Percentiles rank a stretch among this genome's conserved stretches.
These are phyloP conservation scores for Phytophthora citrophthora DNA, from an alignment of 352 stramenopile genomes.

Conservation along the genomic window DNA sequence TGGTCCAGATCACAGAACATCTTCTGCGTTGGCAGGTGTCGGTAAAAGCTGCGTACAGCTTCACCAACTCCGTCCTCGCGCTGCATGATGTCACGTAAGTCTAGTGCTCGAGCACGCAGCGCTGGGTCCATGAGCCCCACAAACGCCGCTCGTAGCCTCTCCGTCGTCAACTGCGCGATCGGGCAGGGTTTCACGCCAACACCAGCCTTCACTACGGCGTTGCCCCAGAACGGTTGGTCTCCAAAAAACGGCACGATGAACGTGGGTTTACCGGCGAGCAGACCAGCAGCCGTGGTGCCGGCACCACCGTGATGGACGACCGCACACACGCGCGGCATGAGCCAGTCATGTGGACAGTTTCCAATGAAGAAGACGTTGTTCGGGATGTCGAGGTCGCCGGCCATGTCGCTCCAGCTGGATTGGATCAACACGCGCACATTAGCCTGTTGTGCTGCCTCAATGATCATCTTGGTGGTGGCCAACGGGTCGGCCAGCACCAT, in stretches of 20 bases:
- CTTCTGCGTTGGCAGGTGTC: conserved; percentile 70
- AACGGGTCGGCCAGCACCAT: conserved; percentile 25
- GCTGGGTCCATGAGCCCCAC: conserved; percentile 41
- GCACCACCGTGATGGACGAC: conserved; percentile 25
- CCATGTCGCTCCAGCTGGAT: conserved; percentile 34
- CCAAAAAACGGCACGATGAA: conserved; percentile 96
- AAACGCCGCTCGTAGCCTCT: conserved; percentile 77
- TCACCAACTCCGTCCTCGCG: conserved; percentile 79
- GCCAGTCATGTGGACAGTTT: conserved; percentile 30
- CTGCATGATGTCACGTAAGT: conserved; percentile 61
- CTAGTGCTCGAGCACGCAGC: conserved; percentile 49
- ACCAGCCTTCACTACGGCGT: conserved; percentile 68
- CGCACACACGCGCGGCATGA: conserved; percentile 22
- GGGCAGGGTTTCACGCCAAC: conserved; percentile 84
- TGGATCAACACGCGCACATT: conserved; percentile 24
- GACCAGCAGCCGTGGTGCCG: conserved; percentile 50
- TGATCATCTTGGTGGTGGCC: conserved; percentile 26
- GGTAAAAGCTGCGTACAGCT: conserved; percentile 85
- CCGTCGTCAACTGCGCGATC: conserved; percentile 69
- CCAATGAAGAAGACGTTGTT: conserved; percentile 28
- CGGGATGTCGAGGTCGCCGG: conserved; percentile 23
- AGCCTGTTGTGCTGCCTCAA: conserved; percentile 16
- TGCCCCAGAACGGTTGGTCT: conserved; percentile 93
- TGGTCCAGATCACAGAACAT: conserved; percentile 82
- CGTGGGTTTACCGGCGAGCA: conserved; percentile 88